Conservation (phyloP, 495 filamentous ascomycete genomes). For the Echria macrotheca region DNA sequence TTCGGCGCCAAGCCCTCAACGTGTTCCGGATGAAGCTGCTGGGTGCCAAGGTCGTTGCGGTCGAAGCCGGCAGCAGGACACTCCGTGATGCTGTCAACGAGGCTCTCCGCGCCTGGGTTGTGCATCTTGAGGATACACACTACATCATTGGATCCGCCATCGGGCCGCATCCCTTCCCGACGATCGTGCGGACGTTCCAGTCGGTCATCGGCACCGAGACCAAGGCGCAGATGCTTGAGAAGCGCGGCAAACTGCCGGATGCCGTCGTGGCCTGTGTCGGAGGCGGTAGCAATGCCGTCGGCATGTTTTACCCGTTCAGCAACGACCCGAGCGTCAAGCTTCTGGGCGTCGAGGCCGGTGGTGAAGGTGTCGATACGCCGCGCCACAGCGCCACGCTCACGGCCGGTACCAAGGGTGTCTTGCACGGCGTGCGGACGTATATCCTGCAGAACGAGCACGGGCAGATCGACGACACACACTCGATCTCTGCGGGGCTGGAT, state of each 20-base stretch:
- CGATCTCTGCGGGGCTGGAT: conserved; percentile 93
- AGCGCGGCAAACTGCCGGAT: conserved; percentile 83
- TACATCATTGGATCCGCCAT: conserved; percentile 96
- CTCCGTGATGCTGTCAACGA: conserved; percentile 96
- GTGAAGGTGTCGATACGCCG: conserved; percentile 82
- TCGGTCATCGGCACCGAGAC: conserved; percentile 90
- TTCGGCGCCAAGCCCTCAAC: conserved; percentile 87
- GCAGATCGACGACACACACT: conserved; percentile 92
- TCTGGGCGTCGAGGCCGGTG: conserved; percentile 92
- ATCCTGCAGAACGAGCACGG: conserved; percentile 87
- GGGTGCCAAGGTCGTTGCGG: conserved; percentile 79
- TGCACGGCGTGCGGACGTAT: conserved; percentile 95
- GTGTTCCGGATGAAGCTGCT: conserved; percentile 97
- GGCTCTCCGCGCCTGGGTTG: conserved; percentile 83
- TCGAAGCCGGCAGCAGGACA: conserved; percentile 78
- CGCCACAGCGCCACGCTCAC: conserved; percentile 88
- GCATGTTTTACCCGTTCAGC: conserved; percentile 96
- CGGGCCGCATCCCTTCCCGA: conserved; percentile 91
- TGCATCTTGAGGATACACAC: conserved; percentile 79
- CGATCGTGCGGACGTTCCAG: conserved; percentile 93
- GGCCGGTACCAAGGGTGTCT: conserved; percentile 82
- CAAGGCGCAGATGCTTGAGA: conserved; percentile 75
- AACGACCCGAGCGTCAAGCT: conserved; percentile 80
- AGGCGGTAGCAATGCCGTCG: conserved; percentile 83
- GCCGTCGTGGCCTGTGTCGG: conserved; percentile 95